Base-by-base conservation (phyloP, 2,329 filamentous ascomycete species). In the Plectosphaerella cucumerina region DNA sequence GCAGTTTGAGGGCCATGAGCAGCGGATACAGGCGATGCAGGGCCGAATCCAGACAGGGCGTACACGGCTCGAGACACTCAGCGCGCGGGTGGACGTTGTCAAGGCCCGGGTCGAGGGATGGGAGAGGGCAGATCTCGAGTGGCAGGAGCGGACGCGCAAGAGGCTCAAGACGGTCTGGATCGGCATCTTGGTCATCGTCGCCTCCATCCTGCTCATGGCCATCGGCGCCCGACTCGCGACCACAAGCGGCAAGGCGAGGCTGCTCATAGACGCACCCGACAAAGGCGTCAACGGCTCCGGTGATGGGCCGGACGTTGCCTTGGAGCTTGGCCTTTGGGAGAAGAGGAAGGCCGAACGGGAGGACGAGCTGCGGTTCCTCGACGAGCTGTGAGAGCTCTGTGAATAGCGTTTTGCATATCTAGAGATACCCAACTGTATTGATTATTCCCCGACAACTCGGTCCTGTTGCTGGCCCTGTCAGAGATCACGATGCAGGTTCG, bases 131-230 rank as follows among this genome's bases (percentile, higher is more conserved):
- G 87, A 91, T 65, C 74, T 72, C 45, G 81, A 84, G 59, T 86
- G 85, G 76, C 81, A 88, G 67, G 83, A 87, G 60, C 81, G 75
- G 59, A 87, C 84, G n/a, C 72, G 82, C 54, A 75, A 72, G 62
- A 77, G 84, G 47, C 70, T 89, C 55, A 81, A 79, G 57, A 74
- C 80, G 18, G 69, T 87, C 44, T 89, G 85, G 84, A 75, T 82
- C 37, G 73, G 83, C 54, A 78, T 78, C 53, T 78, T 71, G 20
- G 63, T 73, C 9, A 53, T 77, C 33, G 63, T 71, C 5, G 71
- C 86, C 34, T 57, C 80, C 3, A 53, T 81, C 17, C 53, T 78
- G 3, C 64, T 81, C 8, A 58, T 80, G 21, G 64, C 75, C 33
- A 55, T 70, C 6, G 63, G 66, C 6, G 63, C 63, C 5, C 65